phyloP scores from a whole-genome alignment of 768 basidiomycete species.

The Russula dissimulans region DNA sequence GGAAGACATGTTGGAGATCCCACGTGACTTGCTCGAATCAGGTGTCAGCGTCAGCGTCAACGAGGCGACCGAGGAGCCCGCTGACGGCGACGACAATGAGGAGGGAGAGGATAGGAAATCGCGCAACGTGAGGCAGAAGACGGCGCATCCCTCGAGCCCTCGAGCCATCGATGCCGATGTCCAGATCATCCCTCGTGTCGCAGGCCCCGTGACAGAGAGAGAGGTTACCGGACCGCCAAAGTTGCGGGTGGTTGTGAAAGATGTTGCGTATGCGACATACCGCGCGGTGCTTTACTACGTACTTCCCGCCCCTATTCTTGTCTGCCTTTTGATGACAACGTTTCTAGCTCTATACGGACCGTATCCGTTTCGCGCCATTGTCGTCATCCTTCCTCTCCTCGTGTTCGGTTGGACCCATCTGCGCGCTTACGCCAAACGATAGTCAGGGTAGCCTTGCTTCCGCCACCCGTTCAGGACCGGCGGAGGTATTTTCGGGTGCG shows the following conservation, averaged over 20 bases:
- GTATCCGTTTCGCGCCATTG: conserved; percentile 74
- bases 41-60: background rate
- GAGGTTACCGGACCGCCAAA: conserved; percentile 35
- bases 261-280: conserved; percentile 56
- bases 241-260: conserved; percentile 42
- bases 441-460: conserved; percentile 27
- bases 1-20: conserved; percentile 5
- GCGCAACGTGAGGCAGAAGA: conserved; percentile 28
- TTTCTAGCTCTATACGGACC: conserved; percentile 72
- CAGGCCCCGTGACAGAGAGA: background rate
- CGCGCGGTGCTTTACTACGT: conserved; percentile 72
- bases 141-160: conserved; percentile 35
- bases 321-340: background rate
- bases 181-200: background rate
- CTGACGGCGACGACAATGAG: background rate
- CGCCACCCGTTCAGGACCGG: conserved; percentile 13
- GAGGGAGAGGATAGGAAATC: conserved; percentile 9
- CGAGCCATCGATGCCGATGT: conserved; percentile 19
- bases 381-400: conserved; percentile 52
- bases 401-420: conserved; percentile 10
- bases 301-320: background rate
- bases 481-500: conserved; percentile 18
- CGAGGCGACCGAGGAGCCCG: background rate
- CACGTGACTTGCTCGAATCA: background rate
- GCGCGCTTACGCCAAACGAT: conserved; percentile 26